These are phyloP conservation scores for Chlamydomonas schloesseri DNA, from an alignment of 139 green algal genomes.

Conservation along the genomic window DNA sequence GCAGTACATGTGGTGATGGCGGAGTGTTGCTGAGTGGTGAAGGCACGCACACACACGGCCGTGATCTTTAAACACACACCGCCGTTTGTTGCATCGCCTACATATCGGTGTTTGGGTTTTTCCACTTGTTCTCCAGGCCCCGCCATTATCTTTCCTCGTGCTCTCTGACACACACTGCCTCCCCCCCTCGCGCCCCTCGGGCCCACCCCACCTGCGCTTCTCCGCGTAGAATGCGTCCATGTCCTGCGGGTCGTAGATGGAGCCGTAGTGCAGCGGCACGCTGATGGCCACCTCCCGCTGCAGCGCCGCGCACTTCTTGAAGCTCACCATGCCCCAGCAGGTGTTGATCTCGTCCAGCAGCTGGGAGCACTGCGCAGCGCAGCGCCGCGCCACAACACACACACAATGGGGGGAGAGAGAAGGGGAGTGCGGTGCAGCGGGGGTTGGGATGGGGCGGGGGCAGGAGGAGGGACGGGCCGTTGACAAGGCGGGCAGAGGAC, in stretches of 20 bases:
- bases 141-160: neutral
- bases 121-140: no score
- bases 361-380: conserved; percentile 47
- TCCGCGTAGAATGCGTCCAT: conserved; percentile 53
- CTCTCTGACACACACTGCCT: no score
- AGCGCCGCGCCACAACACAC: neutral
- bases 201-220: conserved; percentile 19
- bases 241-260: conserved; percentile 48
- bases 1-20: neutral
- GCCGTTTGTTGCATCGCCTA: no score
- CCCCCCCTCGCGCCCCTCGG: no score
- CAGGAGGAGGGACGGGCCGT: no score
- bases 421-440: no score
- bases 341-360: conserved; percentile 70
- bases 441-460: no score
- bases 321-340: conserved; percentile 68
- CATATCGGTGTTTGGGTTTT: no score
- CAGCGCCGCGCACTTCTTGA: conserved; percentile 54
- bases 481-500: no score
- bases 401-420: neutral
- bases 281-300: conserved; percentile 53
- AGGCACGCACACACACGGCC: neutral
- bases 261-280: conserved; percentile 58
- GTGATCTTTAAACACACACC: no score
- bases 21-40: neutral